These are phyloP conservation scores for Papilionanthe hybrid DNA, from an alignment of 116 monocot species.

Conservation along the genomic window DNA sequence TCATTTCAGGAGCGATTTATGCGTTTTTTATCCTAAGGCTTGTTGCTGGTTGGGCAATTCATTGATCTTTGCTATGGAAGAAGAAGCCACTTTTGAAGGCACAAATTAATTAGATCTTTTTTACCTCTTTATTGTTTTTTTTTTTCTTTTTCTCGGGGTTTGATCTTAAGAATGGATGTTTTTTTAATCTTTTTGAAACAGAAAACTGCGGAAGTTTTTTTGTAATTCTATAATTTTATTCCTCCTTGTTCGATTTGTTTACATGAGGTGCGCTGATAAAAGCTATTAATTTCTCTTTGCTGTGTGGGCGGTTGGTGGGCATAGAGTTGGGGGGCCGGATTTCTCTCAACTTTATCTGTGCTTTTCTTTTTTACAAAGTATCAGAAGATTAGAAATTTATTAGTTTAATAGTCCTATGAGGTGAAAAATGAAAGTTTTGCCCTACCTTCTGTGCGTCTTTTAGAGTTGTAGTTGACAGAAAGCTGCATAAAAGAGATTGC, in stretches of 20 bases:
- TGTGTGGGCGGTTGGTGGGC: neutral
- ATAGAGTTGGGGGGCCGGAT: neutral
- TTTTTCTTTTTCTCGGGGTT: neutral
- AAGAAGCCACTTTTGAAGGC: neutral
- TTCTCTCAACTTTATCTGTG: neutral
- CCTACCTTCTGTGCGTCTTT: neutral
- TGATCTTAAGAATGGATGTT: neutral
- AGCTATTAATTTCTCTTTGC: neutral
- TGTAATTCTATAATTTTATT: neutral
- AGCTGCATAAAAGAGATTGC: slow-evolving; percentile 10
- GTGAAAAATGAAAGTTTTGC: neutral
- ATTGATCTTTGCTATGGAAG: neutral
- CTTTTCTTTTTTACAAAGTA: neutral
- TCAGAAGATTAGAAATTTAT: neutral
- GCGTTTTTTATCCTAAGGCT: neutral
- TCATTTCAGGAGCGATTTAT: neutral
- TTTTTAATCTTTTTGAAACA: neutral
- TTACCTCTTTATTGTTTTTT: no score
- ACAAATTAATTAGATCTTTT: neutral
- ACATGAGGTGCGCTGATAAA: neutral
- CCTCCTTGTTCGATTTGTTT: neutral
- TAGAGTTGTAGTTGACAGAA: neutral
- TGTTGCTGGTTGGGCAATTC: neutral
- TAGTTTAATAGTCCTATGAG: neutral
- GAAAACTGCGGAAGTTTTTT: neutral